Percentiles rank a stretch among this genome's conserved stretches.
Evolutionary conservation across 2,329 filamentous ascomycete genomes (phyloP).

Genomic region (Cladosporium cucumerinum): DNA sequence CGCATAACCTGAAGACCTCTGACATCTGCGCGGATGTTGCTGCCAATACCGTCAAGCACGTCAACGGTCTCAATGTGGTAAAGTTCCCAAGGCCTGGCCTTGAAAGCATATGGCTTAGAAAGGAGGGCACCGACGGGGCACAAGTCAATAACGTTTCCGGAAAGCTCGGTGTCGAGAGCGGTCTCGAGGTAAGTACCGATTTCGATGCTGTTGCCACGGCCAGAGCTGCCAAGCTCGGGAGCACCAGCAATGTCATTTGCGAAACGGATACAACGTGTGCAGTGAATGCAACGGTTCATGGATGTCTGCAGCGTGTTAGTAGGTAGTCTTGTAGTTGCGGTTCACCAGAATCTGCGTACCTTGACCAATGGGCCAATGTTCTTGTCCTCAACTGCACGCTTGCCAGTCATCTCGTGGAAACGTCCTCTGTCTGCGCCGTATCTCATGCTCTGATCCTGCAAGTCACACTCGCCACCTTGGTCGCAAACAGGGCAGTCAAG

Average conservation of each 20-base stretch:
- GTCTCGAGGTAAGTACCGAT: slow-evolving; percentile 97
- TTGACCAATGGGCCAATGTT: slow-evolving; percentile 98
- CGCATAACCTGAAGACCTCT: slow-evolving; percentile 96
- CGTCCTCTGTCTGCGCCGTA: slow-evolving; percentile 94
- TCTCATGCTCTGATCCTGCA: slow-evolving; percentile 99
- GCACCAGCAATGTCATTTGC: slow-evolving; percentile 96
- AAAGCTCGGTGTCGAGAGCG: slow-evolving; percentile 90
- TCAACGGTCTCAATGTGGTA: slow-evolving; percentile 96
- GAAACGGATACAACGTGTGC: slow-evolving; percentile 95
- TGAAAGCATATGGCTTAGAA: slow-evolving; percentile 97
- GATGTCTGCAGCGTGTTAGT: slow-evolving; percentile 61
- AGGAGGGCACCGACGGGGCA: slow-evolving; percentile 96
- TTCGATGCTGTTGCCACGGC: slow-evolving; percentile 94
- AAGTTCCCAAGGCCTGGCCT: slow-evolving; percentile 92
- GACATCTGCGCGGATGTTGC: slow-evolving; percentile 90
- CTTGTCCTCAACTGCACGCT: slow-evolving; percentile 98
- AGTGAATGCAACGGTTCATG: slow-evolving; percentile 99
- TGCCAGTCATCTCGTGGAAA: slow-evolving; percentile 93
- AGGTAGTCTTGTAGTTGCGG: background rate
- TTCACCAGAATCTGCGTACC: slow-evolving; percentile 33
- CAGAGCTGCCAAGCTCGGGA: slow-evolving; percentile 88
- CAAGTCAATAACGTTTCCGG: slow-evolving; percentile 95
- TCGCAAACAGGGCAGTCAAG: slow-evolving; percentile 97
- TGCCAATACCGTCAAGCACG: slow-evolving; percentile 86
- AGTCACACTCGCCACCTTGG: slow-evolving; percentile 97